Evolutionary conservation across 805 yeast species (phyloP).

Genomic region (Clavispora santaluciae): DNA sequence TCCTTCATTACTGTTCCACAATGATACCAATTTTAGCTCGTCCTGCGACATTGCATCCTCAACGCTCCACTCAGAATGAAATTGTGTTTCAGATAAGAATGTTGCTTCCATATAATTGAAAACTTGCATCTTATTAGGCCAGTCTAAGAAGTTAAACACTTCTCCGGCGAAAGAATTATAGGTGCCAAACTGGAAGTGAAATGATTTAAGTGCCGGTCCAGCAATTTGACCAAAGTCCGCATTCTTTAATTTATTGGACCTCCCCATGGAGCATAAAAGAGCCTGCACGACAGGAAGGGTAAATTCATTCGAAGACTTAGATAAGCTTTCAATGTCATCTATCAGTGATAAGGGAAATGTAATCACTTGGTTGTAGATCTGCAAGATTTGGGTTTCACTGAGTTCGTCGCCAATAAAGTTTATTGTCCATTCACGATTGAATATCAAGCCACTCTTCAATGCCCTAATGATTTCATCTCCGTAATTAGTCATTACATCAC

Average conservation of each 20-base stretch:
- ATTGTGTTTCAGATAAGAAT: slow-evolving; percentile 19
- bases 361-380: slow-evolving; percentile 16
- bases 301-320: slow-evolving; percentile 26
- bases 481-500: slow-evolving; percentile 5
- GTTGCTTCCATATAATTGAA: slow-evolving; percentile 25
- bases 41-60: slow-evolving; percentile 2
- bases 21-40: not conserved
- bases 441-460: slow-evolving; percentile 12
- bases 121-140: slow-evolving; percentile 24
- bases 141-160: slow-evolving; percentile 27
- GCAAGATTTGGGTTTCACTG: slow-evolving; percentile 13
- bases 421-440: slow-evolving; percentile 18
- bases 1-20: slow-evolving; percentile 1
- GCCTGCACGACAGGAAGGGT: slow-evolving; percentile 41
- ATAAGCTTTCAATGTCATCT: slow-evolving; percentile 15
- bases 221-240: not conserved
- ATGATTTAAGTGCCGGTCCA: not conserved
- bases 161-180: slow-evolving; percentile 38
- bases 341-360: not conserved
- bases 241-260: not conserved
- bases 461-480: slow-evolving; percentile 7
- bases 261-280: slow-evolving; percentile 16
- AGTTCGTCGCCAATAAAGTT: slow-evolving; percentile 18
- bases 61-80: slow-evolving; percentile 4
- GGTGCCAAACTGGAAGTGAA: slow-evolving; percentile 24